Conservation (phyloP, 2,329 filamentous ascomycete species). For the Myrmaecium sp. region DNA sequence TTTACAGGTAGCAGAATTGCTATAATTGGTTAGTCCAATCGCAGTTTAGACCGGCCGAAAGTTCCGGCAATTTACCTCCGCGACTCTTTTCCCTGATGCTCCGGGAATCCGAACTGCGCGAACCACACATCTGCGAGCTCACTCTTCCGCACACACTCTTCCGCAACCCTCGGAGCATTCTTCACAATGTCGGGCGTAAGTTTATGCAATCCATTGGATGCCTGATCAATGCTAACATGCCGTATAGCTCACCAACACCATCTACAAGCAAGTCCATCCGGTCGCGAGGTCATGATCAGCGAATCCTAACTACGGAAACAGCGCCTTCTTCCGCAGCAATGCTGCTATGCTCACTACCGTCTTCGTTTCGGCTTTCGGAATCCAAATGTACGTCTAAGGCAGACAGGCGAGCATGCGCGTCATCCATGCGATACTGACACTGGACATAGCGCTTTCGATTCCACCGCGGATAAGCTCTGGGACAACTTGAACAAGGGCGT, state of each 20-base stretch:
- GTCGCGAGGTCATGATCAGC: conserved; percentile 7
- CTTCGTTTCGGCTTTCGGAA: conserved; percentile 74
- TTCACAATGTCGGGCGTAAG: conserved; percentile 45
- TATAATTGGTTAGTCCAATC: no score
- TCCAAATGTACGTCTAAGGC: conserved; percentile 63
- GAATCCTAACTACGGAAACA: conserved; percentile 27
- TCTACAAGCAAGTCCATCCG: conserved; percentile 34
- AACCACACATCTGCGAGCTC: no score
- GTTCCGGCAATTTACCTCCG: no score
- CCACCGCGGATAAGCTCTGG: conserved; percentile 70
- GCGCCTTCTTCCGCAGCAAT: conserved; percentile 74
- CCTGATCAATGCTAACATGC: conserved; percentile 11
- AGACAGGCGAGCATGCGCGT: conserved; percentile 6
- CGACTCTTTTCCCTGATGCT: no score
- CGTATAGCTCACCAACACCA: conserved; percentile 30
- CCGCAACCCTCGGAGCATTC: conserved; percentile 9
- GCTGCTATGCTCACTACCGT: conserved; percentile 72
- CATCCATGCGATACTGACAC: conserved; percentile 3
- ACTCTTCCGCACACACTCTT: conserved; percentile 9
- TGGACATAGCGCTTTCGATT: conserved; percentile 70
- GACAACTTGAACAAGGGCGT: conserved; percentile 82
- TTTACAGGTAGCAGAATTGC: no score
- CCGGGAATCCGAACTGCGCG: no score
- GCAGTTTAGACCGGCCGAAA: no score
- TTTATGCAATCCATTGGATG: conserved; percentile 10